These are phyloP conservation scores for Calonectria henricotiae DNA, from an alignment of 2,329 filamentous ascomycete genomes.

Conservation along the genomic window DNA sequence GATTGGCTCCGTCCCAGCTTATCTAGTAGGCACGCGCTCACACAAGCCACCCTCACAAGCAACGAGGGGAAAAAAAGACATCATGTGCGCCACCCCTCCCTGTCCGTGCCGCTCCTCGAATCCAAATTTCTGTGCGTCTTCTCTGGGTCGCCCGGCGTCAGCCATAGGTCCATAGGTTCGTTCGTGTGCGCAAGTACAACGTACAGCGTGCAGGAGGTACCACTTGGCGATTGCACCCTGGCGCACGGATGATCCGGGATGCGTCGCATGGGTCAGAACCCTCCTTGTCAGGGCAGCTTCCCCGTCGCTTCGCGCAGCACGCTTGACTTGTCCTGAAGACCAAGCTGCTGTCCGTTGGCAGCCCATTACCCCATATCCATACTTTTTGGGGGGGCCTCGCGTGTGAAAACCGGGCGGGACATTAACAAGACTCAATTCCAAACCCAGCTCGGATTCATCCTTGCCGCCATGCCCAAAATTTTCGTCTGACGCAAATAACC, in stretches of 20 bases:
- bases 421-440: slow-evolving; percentile 21
- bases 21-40: not conserved
- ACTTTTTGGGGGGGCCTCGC: slow-evolving; percentile 18
- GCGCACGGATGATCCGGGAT: slow-evolving; percentile 37
- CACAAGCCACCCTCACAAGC: slow-evolving; percentile 2
- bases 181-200: slow-evolving; percentile 30
- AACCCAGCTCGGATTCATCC: slow-evolving; percentile 12
- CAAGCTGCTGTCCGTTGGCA: slow-evolving; percentile 11
- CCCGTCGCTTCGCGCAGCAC: slow-evolving; percentile 27
- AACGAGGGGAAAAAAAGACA: slow-evolving; percentile 14
- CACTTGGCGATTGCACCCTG: slow-evolving; percentile 25
- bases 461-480: not conserved
- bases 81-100: slow-evolving; percentile 27
- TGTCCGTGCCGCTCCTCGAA: slow-evolving; percentile 11
- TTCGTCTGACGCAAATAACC: not conserved
- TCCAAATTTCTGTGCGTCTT: slow-evolving; percentile 24
- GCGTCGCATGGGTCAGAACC: slow-evolving; percentile 36
- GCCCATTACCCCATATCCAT: slow-evolving; percentile 32
- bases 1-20: slow-evolving; percentile 13
- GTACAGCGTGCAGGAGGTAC: slow-evolving; percentile 28
- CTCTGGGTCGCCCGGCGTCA: slow-evolving; percentile 8
- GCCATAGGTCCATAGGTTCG: slow-evolving; percentile 18
- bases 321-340: slow-evolving; percentile 21
- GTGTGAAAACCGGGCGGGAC: slow-evolving; percentile 10
- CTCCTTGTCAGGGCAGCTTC: slow-evolving; percentile 35